phyloP scores from a whole-genome alignment of 495 filamentous ascomycete species.

The Neurospora sp. region DNA sequence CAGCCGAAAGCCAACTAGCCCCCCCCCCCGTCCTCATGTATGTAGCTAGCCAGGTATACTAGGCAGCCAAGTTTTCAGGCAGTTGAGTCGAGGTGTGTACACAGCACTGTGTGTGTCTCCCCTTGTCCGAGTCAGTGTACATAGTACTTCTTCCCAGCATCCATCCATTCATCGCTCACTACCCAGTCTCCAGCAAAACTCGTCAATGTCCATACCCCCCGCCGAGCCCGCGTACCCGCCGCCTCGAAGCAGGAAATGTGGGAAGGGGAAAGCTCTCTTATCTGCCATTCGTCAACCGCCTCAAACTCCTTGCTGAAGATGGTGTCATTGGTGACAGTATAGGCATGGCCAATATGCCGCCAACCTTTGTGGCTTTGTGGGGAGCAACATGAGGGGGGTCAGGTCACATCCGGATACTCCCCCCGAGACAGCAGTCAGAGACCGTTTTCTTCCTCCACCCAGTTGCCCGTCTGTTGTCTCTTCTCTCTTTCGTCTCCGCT shows the following conservation, averaged over 20 bases:
- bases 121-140: background rate
- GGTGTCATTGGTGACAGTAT: background rate
- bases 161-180: background rate
- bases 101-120: background rate
- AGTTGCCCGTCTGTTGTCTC: background rate
- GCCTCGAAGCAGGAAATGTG: background rate
- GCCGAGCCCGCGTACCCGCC: background rate
- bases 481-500: background rate
- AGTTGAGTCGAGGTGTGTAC: background rate
- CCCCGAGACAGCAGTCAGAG: background rate
- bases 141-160: background rate
- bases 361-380: background rate
- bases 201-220: background rate
- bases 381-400: background rate
- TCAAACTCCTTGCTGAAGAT: background rate
- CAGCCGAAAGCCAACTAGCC: background rate
- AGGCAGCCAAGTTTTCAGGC: background rate
- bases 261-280: background rate
- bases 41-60: background rate
- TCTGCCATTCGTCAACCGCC: background rate
- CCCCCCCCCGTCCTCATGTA: background rate
- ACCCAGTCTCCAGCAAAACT: background rate
- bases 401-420: background rate
- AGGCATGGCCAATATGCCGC: background rate
- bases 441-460: background rate